Conservation (phyloP, 2,329 filamentous ascomycete genomes). For the Talaromyces verruculosus region DNA sequence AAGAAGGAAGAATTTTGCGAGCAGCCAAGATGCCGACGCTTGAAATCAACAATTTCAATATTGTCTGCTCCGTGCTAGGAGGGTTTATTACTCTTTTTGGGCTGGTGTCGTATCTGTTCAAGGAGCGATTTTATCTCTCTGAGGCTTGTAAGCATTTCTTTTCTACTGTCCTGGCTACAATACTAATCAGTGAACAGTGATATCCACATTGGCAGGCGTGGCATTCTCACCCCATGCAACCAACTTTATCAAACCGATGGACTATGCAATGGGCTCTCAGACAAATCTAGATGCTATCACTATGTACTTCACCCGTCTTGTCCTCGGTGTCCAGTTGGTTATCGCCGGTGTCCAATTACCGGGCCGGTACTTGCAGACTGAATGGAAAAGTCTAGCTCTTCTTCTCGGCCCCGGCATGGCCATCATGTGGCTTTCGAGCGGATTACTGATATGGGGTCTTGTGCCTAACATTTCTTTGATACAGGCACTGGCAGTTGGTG, state of each 20-base stretch:
- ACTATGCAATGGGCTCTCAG: constrained; percentile 64
- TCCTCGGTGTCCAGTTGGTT: constrained; percentile 86
- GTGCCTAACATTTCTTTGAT: constrained; percentile 71
- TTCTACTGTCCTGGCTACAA: background rate
- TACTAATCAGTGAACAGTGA: constrained; percentile 56
- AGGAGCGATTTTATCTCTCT: constrained; percentile 87
- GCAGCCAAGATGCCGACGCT: constrained; percentile 58
- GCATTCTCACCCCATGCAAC: constrained; percentile 75
- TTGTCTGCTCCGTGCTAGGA: constrained; percentile 74
- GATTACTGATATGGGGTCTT: constrained; percentile 72
- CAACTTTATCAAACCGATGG: constrained; percentile 71
- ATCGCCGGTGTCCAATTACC: constrained; percentile 86
- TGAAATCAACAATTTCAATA: constrained; percentile 75
- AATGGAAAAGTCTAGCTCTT: constrained; percentile 74
- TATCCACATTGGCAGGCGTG: constrained; percentile 76
- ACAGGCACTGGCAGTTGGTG: constrained; percentile 75
- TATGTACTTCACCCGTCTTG: constrained; percentile 79
- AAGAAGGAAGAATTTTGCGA: background rate
- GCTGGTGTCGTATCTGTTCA: constrained; percentile 82
- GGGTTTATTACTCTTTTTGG: constrained; percentile 91
- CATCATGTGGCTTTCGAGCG: constrained; percentile 82
- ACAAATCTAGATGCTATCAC: constrained; percentile 70
- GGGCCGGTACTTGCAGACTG: constrained; percentile 71
- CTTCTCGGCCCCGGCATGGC: constrained; percentile 83
- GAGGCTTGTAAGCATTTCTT: constrained; percentile 69